Percentiles rank a stretch among this genome's conserved stretches.
phyloP scores from a whole-genome alignment of 345 rosid genomes.

The Geranium brycei region DNA sequence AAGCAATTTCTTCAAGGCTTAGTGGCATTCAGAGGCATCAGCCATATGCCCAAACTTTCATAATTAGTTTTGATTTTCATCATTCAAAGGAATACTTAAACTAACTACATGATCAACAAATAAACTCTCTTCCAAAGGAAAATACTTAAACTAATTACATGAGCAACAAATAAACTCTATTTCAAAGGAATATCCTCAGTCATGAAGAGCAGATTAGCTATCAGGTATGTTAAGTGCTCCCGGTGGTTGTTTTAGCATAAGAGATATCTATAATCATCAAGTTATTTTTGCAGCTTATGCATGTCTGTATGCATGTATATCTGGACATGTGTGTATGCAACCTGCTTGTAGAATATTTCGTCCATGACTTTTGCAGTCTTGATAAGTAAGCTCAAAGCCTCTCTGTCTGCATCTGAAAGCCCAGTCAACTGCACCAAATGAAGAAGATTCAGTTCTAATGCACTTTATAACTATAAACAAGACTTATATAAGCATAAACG shows the following conservation, averaged over 20 bases:
- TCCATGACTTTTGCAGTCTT: conserved; percentile 76
- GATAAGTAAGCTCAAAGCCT: conserved; percentile 49
- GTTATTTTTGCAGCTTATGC: too few species aligned
- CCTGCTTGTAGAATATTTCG: conserved; percentile 78
- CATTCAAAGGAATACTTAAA: not conserved
- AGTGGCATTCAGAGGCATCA: not conserved
- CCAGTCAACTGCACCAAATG: conserved; percentile 47
- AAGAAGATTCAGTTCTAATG: not conserved
- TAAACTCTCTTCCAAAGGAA: too few species aligned
- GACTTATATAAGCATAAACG: not conserved
- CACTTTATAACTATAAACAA: not conserved
- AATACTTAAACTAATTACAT: not conserved
- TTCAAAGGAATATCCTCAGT: too few species aligned
- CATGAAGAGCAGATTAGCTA: too few species aligned
- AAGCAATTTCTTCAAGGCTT: not conserved
- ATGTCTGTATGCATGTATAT: too few species aligned
- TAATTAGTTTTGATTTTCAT: not conserved
- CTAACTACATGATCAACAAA: not conserved
- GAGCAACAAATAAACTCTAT: too few species aligned
- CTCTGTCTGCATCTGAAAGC: conserved; percentile 51
- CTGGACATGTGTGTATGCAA: conserved; percentile 5
- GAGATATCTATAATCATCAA: too few species aligned
- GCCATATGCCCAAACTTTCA: not conserved
- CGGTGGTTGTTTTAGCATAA: too few species aligned
- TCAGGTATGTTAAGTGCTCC: too few species aligned